phyloP scores from a whole-genome alignment of 495 filamentous ascomycete species.

The Neurospora sublineolata region DNA sequence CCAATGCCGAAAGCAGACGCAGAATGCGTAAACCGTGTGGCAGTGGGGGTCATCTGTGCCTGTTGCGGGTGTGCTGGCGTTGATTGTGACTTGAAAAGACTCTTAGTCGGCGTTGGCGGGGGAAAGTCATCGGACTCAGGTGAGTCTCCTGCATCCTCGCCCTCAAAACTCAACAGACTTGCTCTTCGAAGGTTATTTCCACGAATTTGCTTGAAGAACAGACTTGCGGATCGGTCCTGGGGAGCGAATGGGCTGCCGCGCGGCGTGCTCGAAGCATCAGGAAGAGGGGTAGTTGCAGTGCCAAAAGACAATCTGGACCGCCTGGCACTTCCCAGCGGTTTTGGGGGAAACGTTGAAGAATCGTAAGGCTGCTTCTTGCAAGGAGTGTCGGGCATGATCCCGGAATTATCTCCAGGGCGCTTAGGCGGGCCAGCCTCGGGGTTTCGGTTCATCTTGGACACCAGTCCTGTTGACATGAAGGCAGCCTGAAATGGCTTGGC shows the following conservation, averaged over 20 bases:
- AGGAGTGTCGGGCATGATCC: slow-evolving; percentile 77
- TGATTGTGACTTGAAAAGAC: slow-evolving; percentile 27
- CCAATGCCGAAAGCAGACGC: slow-evolving; percentile 15
- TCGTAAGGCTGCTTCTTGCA: slow-evolving; percentile 71
- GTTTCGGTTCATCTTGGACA: slow-evolving; percentile 67
- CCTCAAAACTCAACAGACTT: slow-evolving; percentile 69
- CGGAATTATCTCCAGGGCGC: slow-evolving; percentile 20
- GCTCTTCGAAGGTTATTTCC: slow-evolving; percentile 45
- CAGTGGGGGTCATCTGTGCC: slow-evolving; percentile 15
- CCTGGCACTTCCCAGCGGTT: slow-evolving; percentile 41
- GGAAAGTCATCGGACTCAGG: slow-evolving; percentile 55
- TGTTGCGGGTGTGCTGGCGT: slow-evolving; percentile 10
- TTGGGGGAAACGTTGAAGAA: slow-evolving; percentile 50
- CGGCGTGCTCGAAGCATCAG: slow-evolving; percentile 29
- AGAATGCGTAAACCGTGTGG: slow-evolving; percentile 17
- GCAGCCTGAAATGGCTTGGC: slow-evolving; percentile 75
- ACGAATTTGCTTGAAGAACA: slow-evolving; percentile 26
- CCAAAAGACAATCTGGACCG: slow-evolving; percentile 23
- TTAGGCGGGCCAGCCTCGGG: slow-evolving; percentile 46
- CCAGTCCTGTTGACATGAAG: slow-evolving; percentile 87
- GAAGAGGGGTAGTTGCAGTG: slow-evolving; percentile 52
- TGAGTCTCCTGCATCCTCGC: slow-evolving; percentile 49
- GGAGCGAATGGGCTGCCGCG: slow-evolving; percentile 49
- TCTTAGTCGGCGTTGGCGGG: slow-evolving; percentile 89
- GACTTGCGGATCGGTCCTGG: slow-evolving; percentile 38